Percentiles rank a stretch among this genome's conserved stretches.
Conservation (phyloP, 2,329 filamentous ascomycete genomes). For the Malbranchea zuffiana region DNA sequence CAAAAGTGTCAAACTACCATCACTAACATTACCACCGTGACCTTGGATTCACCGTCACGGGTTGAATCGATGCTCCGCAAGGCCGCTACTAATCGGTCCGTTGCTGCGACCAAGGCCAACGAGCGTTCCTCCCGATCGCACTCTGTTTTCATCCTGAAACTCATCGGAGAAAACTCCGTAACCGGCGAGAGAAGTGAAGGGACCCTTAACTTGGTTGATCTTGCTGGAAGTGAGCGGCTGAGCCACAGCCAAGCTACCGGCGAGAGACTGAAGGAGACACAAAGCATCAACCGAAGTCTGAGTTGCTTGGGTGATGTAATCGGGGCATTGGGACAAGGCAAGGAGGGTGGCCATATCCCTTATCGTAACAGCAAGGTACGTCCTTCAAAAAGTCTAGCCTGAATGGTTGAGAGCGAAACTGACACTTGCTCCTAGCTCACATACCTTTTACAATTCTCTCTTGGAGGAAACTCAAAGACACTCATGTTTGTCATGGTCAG, state of each 20-base stretch:
- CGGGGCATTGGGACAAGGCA: conserved; percentile 75
- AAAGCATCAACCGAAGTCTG: conserved; percentile 93
- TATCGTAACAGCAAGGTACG: conserved; percentile 87
- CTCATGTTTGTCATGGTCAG: conserved; percentile 99
- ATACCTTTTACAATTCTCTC: conserved; percentile 84
- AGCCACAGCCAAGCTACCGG: conserved; percentile 80
- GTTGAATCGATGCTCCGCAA: conserved; percentile 70
- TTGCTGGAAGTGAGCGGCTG: conserved; percentile 84
- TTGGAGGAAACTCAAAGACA: conserved; percentile 92
- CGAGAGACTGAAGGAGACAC: conserved; percentile 81
- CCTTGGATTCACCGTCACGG: conserved; percentile 64
- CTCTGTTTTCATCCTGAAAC: conserved; percentile 81
- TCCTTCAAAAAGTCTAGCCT: conserved; percentile 6
- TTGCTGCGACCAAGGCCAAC: conserved; percentile 95
- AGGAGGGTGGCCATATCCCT: conserved; percentile 67
- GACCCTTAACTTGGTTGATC: conserved; percentile 87
- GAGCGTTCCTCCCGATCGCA: conserved; percentile 89
- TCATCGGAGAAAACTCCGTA: conserved; percentile 55
- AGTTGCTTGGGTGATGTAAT: conserved; percentile 92
- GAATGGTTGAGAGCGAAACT: background rate
- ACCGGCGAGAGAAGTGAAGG: conserved; percentile 82
- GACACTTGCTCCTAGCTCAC: conserved; percentile 52
- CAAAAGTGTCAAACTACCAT: conserved; percentile 70
- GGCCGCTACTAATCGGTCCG: conserved; percentile 76
- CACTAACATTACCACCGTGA: conserved; percentile 65